Evolutionary conservation across 805 yeast species (phyloP).

Genomic region (Candida silvicultrix): DNA sequence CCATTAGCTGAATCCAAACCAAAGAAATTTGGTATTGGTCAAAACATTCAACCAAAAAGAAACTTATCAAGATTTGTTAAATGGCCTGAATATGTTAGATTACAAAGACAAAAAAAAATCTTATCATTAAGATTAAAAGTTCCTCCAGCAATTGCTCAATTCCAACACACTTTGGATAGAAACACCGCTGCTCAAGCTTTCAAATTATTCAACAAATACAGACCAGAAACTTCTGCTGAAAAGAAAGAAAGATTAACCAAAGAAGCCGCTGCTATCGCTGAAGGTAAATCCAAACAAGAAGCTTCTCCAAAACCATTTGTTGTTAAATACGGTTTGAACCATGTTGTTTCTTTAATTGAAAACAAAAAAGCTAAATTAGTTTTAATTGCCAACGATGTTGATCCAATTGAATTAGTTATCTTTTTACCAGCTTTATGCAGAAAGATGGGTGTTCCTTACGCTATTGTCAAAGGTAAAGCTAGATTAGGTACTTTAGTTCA

Average conservation of each 20-base stretch:
- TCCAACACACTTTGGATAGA: slow-evolving; percentile 94
- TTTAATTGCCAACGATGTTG: slow-evolving; percentile 97
- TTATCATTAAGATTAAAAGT: slow-evolving; percentile 94
- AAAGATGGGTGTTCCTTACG: slow-evolving; percentile 99
- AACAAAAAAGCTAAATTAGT: slow-evolving; percentile 98
- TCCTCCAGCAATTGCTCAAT: slow-evolving; percentile 97
- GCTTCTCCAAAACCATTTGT: slow-evolving; percentile 95
- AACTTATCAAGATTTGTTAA: slow-evolving; percentile 95
- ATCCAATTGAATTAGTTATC: slow-evolving; percentile 96
- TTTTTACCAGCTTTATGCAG: slow-evolving; percentile 98
- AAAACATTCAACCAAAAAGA: slow-evolving; percentile 90
- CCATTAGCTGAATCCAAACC: slow-evolving; percentile 89
- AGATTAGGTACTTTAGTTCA: slow-evolving; percentile 96
- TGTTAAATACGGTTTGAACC: slow-evolving; percentile 98
- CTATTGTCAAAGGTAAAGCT: slow-evolving; percentile 97
- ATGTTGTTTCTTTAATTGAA: slow-evolving; percentile 94
- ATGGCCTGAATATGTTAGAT: slow-evolving; percentile 98
- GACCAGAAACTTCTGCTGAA: slow-evolving; percentile 96
- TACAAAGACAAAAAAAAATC: slow-evolving; percentile 98
- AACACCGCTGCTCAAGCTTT: slow-evolving; percentile 97
- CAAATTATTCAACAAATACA: slow-evolving; percentile 97
- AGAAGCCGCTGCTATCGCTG: slow-evolving; percentile 99
- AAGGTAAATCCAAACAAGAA: slow-evolving; percentile 95
- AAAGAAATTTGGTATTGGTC: slow-evolving; percentile 95
- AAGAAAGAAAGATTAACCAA: slow-evolving; percentile 98